Base-by-base conservation (phyloP, 2,329 filamentous ascomycete species). In the Sarocladiaceae sp. region DNA sequence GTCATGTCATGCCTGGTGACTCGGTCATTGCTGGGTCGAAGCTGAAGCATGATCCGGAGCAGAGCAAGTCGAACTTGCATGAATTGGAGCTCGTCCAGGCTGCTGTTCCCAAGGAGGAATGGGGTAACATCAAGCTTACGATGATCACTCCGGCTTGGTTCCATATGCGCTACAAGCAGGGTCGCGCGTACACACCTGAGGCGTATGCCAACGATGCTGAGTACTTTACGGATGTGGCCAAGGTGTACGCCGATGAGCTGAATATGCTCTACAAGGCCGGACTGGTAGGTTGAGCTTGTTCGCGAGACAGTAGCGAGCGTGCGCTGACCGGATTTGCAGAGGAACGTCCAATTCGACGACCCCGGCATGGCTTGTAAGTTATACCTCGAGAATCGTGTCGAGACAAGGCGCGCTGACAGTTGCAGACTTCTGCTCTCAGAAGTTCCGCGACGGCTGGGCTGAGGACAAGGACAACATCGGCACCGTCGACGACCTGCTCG, bases 381-480 rank as follows among this genome's bases (percentile, higher is more conserved):
- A 28, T 53, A 8, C 7, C 15, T 1, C 2, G 1, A 2, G 5
- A 18, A 13, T 12, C 8, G 2, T 49, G 15, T 15, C 13, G 4
- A 2, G 6, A 12, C 3, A 4, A 15, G 15, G 2, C 2, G 13
- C 46, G 2, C 56, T 63, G 12, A 56, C 54, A 33, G 39, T 13
- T 3, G n/a, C 52, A 86, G 83, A 89, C 66, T 90, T 90, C 68
- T 90, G 86, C 70, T 86, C 82, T 18, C 74, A 86, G 53, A 82
- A 84, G 64, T 89, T 89, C 79, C 77, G 87, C 31, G 70, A 79
- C 46, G 86, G 86, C 15, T 90, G 85, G 81, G 79, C 80, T 51
- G 78, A 78, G 13, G 87, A 90, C 64, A 69, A 77, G 46, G 77
- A 83, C 60, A 90, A 91, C 64, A 79, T 79, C 51, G 81, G 83